Percentiles rank a stretch among this genome's conserved stretches.
Conservation (phyloP, 139 green algal species). For the Closterium sp. region DNA sequence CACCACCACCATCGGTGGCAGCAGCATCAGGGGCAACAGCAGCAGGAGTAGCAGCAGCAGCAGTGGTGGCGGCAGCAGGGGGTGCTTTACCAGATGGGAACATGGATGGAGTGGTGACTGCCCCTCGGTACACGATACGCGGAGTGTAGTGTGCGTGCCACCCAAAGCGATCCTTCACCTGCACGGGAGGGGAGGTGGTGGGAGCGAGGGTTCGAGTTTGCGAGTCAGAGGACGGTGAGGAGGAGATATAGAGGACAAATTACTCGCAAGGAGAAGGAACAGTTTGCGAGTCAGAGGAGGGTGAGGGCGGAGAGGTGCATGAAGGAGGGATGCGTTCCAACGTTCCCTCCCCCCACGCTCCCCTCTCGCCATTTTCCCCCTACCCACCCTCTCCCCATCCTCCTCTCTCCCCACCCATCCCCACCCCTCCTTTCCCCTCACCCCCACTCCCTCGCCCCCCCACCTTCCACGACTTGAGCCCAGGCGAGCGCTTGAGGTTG, state of each 20-base stretch:
- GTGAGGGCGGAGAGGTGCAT: no score
- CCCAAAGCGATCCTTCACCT: slow-evolving; percentile 41
- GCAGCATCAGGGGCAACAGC: not conserved
- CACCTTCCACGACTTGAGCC: slow-evolving; percentile 79
- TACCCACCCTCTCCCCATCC: not conserved
- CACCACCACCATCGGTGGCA: not conserved
- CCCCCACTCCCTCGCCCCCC: no score
- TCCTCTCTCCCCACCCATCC: not conserved
- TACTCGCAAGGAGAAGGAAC: no score
- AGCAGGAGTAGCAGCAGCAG: not conserved
- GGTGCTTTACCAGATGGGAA: slow-evolving; percentile 67
- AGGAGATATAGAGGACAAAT: no score
- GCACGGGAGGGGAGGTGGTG: not conserved
- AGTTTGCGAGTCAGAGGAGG: no score
- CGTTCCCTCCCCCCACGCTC: no score
- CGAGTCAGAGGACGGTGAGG: no score
- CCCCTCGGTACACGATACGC: slow-evolving; percentile 17
- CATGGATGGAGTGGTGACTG: slow-evolving; percentile 63
- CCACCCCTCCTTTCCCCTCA: not conserved
- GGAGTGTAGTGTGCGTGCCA: slow-evolving; percentile 44
- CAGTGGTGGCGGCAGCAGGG: not conserved
- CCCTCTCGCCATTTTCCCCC: not conserved
- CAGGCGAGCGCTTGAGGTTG: slow-evolving; percentile 71
- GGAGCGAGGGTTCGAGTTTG: not conserved
- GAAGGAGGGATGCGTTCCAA: not conserved